Evolutionary conservation across 345 rosid species (phyloP).

Genomic region (Eutrema heterophyllum): DNA sequence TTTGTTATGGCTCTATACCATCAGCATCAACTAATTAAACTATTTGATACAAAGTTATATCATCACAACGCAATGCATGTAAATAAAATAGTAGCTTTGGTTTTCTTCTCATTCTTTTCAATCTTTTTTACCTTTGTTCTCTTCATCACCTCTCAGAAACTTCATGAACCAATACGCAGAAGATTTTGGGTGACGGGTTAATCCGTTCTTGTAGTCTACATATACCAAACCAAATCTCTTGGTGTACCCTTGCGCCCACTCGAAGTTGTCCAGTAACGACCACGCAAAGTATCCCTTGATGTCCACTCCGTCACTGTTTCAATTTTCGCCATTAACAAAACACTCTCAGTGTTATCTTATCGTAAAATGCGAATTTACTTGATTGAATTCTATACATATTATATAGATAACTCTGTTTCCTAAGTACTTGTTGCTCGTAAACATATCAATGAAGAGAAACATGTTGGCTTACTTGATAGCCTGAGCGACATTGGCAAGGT

Average conservation of each 20-base stretch:
- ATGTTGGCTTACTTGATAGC: constrained; percentile 55
- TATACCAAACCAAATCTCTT: constrained; percentile 88
- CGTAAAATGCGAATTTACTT: neutral
- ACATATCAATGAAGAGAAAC: neutral
- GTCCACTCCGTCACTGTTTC: constrained; percentile 70
- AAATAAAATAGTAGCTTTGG: neutral
- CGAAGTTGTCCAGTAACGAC: constrained; percentile 92
- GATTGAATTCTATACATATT: neutral
- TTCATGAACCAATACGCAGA: constrained; percentile 86
- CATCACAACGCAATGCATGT: constrained; percentile 12
- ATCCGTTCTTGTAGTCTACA: constrained; percentile 80
- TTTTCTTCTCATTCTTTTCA: neutral
- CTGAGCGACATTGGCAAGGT: constrained; percentile 63
- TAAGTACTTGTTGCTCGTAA: neutral
- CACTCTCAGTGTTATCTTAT: neutral
- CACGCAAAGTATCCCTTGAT: constrained; percentile 92
- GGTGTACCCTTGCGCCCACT: constrained; percentile 91
- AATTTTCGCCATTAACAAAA: neutral
- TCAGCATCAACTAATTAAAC: neutral
- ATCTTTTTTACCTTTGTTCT: constrained; percentile 42
- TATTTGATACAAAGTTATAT: constrained; percentile 18
- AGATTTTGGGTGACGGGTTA: constrained; percentile 72
- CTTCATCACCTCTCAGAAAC: constrained; percentile 57
- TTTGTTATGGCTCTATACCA: constrained; percentile 13
- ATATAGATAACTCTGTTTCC: too few relatives aligned